Conservation (phyloP, 768 basidiomycete genomes). For the Tylopilus plumbeoviolaceoides region DNA sequence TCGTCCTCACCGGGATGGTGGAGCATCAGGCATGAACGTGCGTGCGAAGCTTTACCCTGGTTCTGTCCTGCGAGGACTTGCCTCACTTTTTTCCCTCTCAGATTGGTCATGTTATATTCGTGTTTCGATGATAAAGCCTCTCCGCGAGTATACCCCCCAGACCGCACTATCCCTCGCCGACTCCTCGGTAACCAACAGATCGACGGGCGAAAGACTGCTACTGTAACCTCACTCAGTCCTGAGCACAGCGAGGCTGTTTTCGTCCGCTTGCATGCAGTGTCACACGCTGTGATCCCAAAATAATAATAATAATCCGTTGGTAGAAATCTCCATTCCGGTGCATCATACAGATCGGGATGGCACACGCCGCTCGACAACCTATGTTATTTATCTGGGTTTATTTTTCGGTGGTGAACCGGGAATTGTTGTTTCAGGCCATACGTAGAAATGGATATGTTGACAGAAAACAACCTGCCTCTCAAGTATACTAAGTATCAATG, state of each 20-base stretch:
- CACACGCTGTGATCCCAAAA: background rate
- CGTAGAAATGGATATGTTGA: conserved; percentile 3
- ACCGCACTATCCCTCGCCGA: too few species aligned
- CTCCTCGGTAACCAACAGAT: background rate
- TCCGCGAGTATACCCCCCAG: too few species aligned
- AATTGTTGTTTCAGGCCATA: conserved; percentile 4
- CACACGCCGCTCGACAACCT: background rate
- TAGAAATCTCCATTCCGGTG: background rate
- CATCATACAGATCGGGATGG: background rate
- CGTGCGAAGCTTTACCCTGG: conserved; percentile 22
- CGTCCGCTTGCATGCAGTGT: background rate
- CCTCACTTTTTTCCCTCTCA: conserved; percentile 10
- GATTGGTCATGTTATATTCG: background rate
- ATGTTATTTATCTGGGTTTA: background rate
- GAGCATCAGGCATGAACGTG: conserved; percentile 24
- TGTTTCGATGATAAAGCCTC: too few species aligned
- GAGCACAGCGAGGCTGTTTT: background rate
- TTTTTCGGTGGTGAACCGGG: background rate
- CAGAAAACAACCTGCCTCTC: conserved; percentile 1
- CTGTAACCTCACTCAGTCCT: background rate
- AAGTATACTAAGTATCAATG: background rate
- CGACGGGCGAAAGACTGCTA: background rate
- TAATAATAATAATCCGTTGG: background rate
- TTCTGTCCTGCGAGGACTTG: conserved; percentile 9
- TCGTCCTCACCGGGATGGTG: conserved; percentile 13